Conservation (phyloP, 2,329 filamentous ascomycete species). For the Scopulariopsis brevicaulis region DNA sequence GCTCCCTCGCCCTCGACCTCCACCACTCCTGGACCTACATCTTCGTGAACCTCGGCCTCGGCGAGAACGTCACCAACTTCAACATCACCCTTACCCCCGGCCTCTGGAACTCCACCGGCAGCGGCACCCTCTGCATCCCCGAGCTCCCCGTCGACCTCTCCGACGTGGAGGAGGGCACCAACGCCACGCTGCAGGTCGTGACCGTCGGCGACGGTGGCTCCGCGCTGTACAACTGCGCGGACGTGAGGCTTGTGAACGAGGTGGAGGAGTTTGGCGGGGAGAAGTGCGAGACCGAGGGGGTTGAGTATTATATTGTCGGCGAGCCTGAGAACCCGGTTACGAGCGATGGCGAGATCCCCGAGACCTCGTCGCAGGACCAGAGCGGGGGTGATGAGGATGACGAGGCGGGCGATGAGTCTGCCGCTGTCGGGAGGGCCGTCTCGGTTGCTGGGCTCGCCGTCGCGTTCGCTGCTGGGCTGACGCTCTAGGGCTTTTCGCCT, state of each 20-base stretch:
- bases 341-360: conserved; percentile 5
- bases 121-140: conserved; percentile 56
- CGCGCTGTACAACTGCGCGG: conserved; percentile 66
- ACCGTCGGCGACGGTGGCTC: conserved; percentile 44
- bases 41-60: conserved; percentile 41
- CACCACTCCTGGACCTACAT: conserved; percentile 41
- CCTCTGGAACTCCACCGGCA: conserved; percentile 46
- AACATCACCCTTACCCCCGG: conserved; percentile 54
- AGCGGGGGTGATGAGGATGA: conserved; percentile 3
- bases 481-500: conserved; percentile 14
- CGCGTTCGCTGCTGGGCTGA: conserved; percentile 23
- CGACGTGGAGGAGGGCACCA: conserved; percentile 44
- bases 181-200: conserved; percentile 59
- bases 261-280: conserved; percentile 31
- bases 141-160: conserved; percentile 40
- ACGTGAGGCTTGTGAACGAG: conserved; percentile 52
- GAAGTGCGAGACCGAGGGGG: conserved; percentile 30
- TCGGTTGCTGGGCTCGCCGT: conserved; percentile 24
- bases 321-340: conserved; percentile 15
- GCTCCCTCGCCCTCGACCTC: conserved; percentile 33
- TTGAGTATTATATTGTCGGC: conserved; percentile 12
- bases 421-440: conserved; percentile 12
- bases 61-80: conserved; percentile 46
- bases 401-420: conserved; percentile 4
- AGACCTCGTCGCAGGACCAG: not conserved